Evolutionary conservation across 2,329 filamentous ascomycete genomes (phyloP), one percentile per base, ranked within the genome.

Genomic region (Cordyceps cicadae): DNA sequence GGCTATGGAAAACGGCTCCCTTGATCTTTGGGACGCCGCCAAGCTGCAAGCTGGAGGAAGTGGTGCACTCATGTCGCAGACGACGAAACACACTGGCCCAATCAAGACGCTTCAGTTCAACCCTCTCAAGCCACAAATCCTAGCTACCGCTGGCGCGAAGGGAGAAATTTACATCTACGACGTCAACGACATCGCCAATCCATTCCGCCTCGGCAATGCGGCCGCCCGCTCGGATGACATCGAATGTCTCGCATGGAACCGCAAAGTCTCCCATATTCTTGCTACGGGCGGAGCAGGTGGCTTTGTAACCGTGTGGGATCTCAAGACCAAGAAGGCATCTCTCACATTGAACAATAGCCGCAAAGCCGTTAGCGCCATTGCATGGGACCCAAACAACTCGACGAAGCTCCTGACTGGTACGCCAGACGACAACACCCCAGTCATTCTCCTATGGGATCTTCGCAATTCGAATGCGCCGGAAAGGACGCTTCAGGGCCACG

Each of bases 31-130:
- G 91, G 92, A 97, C 74, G 94, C 92, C 45, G 88, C 81, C 70
- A 85, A 84, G 74, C 81, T 87, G 53, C 77, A 83, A 57, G 71
- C 77, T 14, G 83, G 83, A 62, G 78, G 76, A 26, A 75, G 79
- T 11, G 89, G 95, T 73, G 85, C 92, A n/a, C 80, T 91, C 66
- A 87, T 97, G 69, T 92, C 91, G 66, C 86, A 89, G 71, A 92
- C 90, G 37, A 87, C 87, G 55, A 96, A 97, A 76, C 94, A 99
- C 75, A 92, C 84, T 53, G 94, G 93, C 24, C 84, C 93, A 19
- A 92, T 97, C 76, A 97, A 97, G 77, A 86, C 94, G 32, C 79
- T 99, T 63, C 92, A 99, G 74, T 99, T 97, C 83, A 99, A 99
- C 75, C 92, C 93, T 12, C 83, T 91, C 74, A 88, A 92, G 72